Conservation (phyloP, 345 rosid species). For the Atalantia buxifolia region DNA sequence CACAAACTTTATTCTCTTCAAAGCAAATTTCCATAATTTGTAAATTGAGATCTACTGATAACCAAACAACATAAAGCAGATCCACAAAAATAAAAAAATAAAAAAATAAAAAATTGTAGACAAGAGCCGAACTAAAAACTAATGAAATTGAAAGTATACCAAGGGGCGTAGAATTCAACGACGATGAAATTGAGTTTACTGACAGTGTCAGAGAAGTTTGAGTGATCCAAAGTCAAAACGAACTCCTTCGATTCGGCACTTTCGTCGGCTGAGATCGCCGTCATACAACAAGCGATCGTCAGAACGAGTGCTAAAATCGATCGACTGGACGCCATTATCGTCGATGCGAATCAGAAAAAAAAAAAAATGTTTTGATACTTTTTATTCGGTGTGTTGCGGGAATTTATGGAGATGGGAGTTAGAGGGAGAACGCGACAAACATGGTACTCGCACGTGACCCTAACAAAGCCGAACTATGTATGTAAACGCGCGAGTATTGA, state of each 20-base stretch:
- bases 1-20: not conserved
- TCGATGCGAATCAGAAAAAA: too few relatives aligned
- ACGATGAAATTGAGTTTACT: slow-evolving; percentile 79
- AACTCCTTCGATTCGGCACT: slow-evolving; percentile 54
- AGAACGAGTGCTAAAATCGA: slow-evolving; percentile 24
- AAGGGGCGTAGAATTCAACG: slow-evolving; percentile 97
- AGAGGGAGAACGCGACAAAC: slow-evolving; percentile 11
- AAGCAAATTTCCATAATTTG: not conserved
- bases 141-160: slow-evolving; percentile 34
- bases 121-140: too few relatives aligned
- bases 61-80: not conserved
- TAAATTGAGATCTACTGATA: slow-evolving; percentile 9
- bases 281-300: slow-evolving; percentile 18
- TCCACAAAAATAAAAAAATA: not conserved
- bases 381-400: not conserved
- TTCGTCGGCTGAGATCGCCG: slow-evolving; percentile 43
- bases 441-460: slow-evolving; percentile 15
- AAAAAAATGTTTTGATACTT: not conserved
- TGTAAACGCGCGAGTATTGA: not conserved
- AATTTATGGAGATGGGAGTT: not conserved
- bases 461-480: not conserved
- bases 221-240: slow-evolving; percentile 77
- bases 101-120: not conserved
- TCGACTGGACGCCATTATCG: slow-evolving; percentile 38
- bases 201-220: slow-evolving; percentile 82